A percentile compares a stretch with the other conserved stretches of the same genome.
phyloP scores from a whole-genome alignment of 2,329 filamentous ascomycete genomes.

The Sphaerulina musiva region DNA sequence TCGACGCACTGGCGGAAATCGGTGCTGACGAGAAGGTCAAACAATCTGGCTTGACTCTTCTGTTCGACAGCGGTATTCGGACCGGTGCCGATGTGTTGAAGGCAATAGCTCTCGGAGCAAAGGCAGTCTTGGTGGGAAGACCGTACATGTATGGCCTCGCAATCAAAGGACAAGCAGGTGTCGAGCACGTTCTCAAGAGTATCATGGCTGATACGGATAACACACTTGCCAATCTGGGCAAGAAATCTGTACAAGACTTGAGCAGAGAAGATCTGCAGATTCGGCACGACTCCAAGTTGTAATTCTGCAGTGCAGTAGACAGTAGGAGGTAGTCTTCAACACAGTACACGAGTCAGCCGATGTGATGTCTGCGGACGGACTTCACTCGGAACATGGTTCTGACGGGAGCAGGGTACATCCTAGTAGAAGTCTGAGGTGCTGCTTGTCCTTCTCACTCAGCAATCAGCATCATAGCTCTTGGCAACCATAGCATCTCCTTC shows the following conservation, averaged over 20 bases:
- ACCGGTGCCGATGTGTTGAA: slow-evolving; percentile 49
- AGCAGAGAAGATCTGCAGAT: slow-evolving; percentile 20
- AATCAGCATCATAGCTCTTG: too few species aligned
- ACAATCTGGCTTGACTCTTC: slow-evolving; percentile 35
- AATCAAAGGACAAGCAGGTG: slow-evolving; percentile 52
- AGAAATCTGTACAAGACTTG: slow-evolving; percentile 18
- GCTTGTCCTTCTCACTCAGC: too few species aligned
- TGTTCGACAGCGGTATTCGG: slow-evolving; percentile 49
- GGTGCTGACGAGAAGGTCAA: slow-evolving; percentile 52
- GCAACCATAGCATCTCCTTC: too few species aligned
- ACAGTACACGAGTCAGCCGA: too few species aligned
- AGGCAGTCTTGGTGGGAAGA: slow-evolving; percentile 52
- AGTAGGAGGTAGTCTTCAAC: too few species aligned
- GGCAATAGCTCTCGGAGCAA: slow-evolving; percentile 50
- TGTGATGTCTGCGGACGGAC: too few species aligned
- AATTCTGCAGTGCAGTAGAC: background rate
- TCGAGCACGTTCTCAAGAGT: slow-evolving; percentile 35
- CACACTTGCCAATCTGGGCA: slow-evolving; percentile 21
- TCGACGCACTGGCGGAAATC: slow-evolving; percentile 55
- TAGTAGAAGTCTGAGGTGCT: too few species aligned
- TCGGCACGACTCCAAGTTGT: slow-evolving; percentile 18
- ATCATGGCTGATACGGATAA: slow-evolving; percentile 24
- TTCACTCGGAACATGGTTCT: too few species aligned
- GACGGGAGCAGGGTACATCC: too few species aligned
- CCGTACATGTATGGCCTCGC: slow-evolving; percentile 55